Evolutionary conservation across 805 yeast species (phyloP).

Genomic region (Wickerhamiella bombiphila): DNA sequence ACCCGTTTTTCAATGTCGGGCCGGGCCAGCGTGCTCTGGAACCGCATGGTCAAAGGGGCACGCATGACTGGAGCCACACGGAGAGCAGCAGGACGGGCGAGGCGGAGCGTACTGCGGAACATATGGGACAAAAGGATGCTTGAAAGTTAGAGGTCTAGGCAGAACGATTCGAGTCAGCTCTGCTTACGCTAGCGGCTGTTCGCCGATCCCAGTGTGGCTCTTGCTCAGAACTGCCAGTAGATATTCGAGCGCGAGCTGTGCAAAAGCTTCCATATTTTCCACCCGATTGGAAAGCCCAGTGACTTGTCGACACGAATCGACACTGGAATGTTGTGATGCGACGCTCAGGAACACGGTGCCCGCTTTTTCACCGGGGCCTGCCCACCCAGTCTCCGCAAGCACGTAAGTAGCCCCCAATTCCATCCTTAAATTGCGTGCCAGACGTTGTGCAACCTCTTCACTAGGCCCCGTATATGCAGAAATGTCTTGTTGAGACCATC

Average conservation of each 20-base stretch:
- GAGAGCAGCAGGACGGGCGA: slow-evolving; percentile 8
- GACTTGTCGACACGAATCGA: slow-evolving; percentile 25
- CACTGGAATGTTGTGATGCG: slow-evolving; percentile 48
- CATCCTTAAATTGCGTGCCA: slow-evolving; percentile 65
- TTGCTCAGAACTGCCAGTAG: slow-evolving; percentile 26
- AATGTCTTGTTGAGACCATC: slow-evolving; percentile 65
- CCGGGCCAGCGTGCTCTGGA: slow-evolving; percentile 34
- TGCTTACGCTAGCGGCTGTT: no score
- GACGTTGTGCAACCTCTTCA: slow-evolving; percentile 54
- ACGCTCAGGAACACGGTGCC: slow-evolving; percentile 66
- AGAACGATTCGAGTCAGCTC: no score
- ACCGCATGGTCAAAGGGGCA: slow-evolving; percentile 11
- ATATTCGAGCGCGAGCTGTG: slow-evolving; percentile 47
- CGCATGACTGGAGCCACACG: slow-evolving; percentile 5
- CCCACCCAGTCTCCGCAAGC: slow-evolving; percentile 75
- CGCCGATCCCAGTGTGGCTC: no score
- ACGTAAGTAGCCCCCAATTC: slow-evolving; percentile 76
- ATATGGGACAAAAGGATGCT: slow-evolving; percentile 1
- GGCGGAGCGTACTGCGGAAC: slow-evolving; percentile 5
- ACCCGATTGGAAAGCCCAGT: slow-evolving; percentile 43
- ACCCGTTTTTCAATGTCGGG: slow-evolving; percentile 76
- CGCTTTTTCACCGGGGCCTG: slow-evolving; percentile 46
- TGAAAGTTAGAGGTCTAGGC: no score
- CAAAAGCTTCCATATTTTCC: slow-evolving; percentile 62
- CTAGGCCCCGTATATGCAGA: slow-evolving; percentile 67